A percentile compares a stretch with the other conserved stretches of the same genome.
phyloP scores from a whole-genome alignment of 352 stramenopile genomes.

The Globisporangium echinulatum region DNA sequence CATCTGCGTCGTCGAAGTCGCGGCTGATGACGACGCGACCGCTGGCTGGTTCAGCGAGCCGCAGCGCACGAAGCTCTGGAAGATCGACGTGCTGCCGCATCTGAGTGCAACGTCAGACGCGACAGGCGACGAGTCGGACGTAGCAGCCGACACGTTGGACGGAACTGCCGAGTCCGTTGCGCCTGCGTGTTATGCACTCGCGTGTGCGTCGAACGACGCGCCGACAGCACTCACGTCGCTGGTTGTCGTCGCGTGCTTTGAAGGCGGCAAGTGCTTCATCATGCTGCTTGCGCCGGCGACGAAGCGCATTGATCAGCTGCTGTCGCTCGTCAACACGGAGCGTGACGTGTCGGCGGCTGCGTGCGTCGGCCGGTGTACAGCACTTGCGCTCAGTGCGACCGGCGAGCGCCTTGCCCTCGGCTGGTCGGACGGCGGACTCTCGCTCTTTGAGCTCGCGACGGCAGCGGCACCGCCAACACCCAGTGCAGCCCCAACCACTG shows the following conservation, averaged over 20 bases:
- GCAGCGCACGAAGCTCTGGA: conserved; percentile 48
- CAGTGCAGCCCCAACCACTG: background rate
- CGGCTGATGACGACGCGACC: conserved; percentile 2
- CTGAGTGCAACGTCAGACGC: conserved; percentile 8
- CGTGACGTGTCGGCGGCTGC: conserved; percentile 16
- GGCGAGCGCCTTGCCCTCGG: conserved; percentile 55
- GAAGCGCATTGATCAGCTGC: conserved; percentile 66
- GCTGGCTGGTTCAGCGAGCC: conserved; percentile 29
- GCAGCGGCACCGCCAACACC: background rate
- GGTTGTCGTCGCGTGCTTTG: conserved; percentile 62
- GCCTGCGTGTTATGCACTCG: conserved; percentile 50
- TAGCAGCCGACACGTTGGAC: conserved; percentile 2
- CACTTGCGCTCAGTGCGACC: conserved; percentile 31
- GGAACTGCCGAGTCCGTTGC: background rate
- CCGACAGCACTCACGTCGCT: conserved; percentile 21
- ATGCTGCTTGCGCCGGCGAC: conserved; percentile 47
- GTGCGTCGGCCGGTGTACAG: conserved; percentile 43
- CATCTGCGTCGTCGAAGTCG: conserved; percentile 59
- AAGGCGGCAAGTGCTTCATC: conserved; percentile 78
- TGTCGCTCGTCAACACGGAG: conserved; percentile 72
- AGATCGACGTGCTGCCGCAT: conserved; percentile 71
- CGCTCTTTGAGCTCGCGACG: conserved; percentile 42
- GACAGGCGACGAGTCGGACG: background rate
- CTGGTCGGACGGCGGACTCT: conserved; percentile 67
- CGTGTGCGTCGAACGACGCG: conserved; percentile 25